A percentile compares a stretch with the other conserved stretches of the same genome.
Evolutionary conservation across 1,284 basidiomycete genomes (phyloP).

Genomic region (Sporisorium reilianum): DNA sequence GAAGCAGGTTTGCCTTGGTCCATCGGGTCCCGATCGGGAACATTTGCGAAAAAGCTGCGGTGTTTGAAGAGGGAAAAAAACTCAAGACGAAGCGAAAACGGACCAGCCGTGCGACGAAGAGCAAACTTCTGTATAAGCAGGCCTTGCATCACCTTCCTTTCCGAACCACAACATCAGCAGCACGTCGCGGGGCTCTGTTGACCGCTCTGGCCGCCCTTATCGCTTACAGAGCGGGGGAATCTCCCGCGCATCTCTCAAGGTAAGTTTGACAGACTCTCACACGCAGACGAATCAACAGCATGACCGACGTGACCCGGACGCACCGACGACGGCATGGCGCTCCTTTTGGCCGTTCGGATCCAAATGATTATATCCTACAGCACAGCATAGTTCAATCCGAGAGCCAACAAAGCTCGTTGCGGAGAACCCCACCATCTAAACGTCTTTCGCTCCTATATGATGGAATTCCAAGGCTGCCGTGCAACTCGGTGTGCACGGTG

Average conservation of each 20-base stretch:
- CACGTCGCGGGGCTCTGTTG: not conserved
- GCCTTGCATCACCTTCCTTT: no score
- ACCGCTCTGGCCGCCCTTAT: not conserved
- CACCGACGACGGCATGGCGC: not conserved
- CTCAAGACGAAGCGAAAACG: no score
- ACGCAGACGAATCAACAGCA: not conserved
- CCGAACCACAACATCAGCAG: not conserved
- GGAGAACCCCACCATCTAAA: slow-evolving; percentile 64
- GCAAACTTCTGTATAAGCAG: no score
- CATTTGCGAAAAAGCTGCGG: no score
- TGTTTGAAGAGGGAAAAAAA: no score
- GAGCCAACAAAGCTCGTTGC: slow-evolving; percentile 51
- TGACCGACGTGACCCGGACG: not conserved
- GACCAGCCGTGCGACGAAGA: no score
- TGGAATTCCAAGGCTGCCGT: slow-evolving; percentile 31
- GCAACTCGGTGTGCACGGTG: not conserved
- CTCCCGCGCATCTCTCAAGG: not conserved
- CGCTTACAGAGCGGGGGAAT: not conserved
- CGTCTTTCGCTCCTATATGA: slow-evolving; percentile 68
- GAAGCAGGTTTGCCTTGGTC: no score
- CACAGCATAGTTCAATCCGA: slow-evolving; percentile 65
- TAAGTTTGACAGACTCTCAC: not conserved
- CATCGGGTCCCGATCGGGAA: no score
- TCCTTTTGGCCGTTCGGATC: slow-evolving; percentile 10
- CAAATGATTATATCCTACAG: slow-evolving; percentile 60